Percentiles rank a stretch among this genome's conserved stretches.
These are phyloP conservation scores for Primulina huaijiensis DNA, from an alignment of 257 asterid species.

Conservation along the genomic window DNA sequence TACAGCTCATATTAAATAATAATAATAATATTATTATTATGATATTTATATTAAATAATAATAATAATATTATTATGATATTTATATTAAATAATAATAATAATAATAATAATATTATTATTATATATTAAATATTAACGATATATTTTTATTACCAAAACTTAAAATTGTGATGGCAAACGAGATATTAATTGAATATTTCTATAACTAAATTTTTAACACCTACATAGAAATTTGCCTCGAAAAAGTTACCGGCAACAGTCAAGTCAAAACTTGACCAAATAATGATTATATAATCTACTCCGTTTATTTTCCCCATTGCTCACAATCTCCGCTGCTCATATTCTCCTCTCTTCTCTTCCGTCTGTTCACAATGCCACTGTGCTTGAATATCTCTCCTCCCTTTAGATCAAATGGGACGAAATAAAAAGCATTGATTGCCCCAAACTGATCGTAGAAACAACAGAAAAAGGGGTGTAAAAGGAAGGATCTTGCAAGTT, in stretches of 20 bases:
- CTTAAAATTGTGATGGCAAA: background rate
- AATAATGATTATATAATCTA: conserved; percentile 51
- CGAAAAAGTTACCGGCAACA: background rate
- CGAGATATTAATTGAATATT: background rate
- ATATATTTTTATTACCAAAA: too few species aligned
- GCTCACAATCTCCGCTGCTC: conserved; percentile 2
- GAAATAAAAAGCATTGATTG: conserved; percentile 30
- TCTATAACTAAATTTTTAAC: too few species aligned
- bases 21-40: too few species aligned
- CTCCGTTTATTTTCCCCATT: conserved; percentile 29
- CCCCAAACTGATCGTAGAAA: background rate
- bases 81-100: too few species aligned
- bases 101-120: too few species aligned
- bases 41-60: too few species aligned
- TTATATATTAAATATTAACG: too few species aligned
- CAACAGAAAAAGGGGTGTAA: conserved; percentile 9
- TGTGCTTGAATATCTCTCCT: conserved; percentile 31
- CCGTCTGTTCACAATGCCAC: conserved; percentile 34
- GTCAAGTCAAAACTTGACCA: conserved; percentile 9
- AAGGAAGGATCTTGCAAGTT: conserved; percentile 15
- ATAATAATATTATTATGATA: too few species aligned
- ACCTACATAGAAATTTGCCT: background rate
- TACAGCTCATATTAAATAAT: too few species aligned
- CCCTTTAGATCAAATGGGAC: conserved; percentile 29
- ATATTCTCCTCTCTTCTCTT: conserved; percentile 15